These are phyloP conservation scores for Phytophthora tubulina DNA, from an alignment of 352 stramenopile species.

Conservation along the genomic window DNA sequence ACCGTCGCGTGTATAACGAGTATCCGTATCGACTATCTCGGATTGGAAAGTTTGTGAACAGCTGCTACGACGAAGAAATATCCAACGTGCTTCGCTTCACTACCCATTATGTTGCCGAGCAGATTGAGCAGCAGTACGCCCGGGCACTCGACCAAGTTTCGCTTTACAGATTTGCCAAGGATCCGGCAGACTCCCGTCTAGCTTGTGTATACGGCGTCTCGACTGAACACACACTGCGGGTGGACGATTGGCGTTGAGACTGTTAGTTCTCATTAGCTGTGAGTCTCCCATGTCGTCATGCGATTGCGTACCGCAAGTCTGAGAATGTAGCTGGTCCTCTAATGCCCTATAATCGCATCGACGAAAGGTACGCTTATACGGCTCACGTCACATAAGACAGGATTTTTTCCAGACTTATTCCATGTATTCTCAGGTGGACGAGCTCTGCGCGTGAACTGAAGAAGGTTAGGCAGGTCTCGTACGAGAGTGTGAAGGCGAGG, in stretches of 20 bases:
- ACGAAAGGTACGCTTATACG: background rate
- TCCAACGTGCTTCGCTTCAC: conserved; percentile 27
- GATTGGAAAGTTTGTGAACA: conserved; percentile 16
- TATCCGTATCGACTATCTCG: conserved; percentile 12
- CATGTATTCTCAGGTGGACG: conserved; percentile 1
- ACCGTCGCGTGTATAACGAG: conserved; percentile 6
- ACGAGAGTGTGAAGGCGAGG: background rate
- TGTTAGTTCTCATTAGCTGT: background rate
- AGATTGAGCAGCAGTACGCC: conserved; percentile 22
- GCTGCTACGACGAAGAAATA: conserved; percentile 39
- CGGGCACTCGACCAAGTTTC: background rate
- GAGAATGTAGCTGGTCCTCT: background rate
- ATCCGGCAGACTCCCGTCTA: background rate
- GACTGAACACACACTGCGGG: background rate
- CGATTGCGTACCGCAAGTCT: conserved; percentile 25
- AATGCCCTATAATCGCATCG: conserved; percentile 22
- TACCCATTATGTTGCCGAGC: conserved; percentile 26
- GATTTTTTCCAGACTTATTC: conserved; percentile 6
- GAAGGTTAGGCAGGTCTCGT: background rate
- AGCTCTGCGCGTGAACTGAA: background rate
- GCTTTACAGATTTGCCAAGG: background rate
- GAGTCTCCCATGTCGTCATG: conserved; percentile 26
- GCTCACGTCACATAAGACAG: background rate
- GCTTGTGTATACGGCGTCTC: background rate
- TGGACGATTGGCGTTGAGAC: conserved; percentile 12